Base-by-base conservation (phyloP, 108 stramenopile species). In the Cyclotella distinguenda region DNA sequence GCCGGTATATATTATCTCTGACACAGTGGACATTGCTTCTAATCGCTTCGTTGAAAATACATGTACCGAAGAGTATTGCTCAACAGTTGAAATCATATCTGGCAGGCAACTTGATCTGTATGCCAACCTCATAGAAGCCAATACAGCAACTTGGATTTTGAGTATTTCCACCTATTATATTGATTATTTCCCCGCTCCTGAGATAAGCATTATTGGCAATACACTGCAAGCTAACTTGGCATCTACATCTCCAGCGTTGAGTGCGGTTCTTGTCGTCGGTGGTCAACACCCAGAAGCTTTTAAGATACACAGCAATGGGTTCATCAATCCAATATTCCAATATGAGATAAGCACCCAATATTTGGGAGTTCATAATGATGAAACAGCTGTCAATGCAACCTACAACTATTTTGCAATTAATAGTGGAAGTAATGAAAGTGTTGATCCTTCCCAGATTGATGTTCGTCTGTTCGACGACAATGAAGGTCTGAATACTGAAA, bases 101-200 rank as follows among this genome's bases (percentile, higher is more conserved):
- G 12, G 33, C 28, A 38, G 54, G 9, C 35, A 48, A 21, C 1
- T 53, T 8, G 9, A 38, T 3, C 4, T 53, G 34, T 47, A 53
- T 65, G 64, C 49, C 1, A 50, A 50, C 18, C 52, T 31, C 40
- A 26, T 65, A 23, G 40, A 34, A 36, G 19, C 23, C 13, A 65
- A 65, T 65, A 6, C 44, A 18, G 52, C 51, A 1, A 52, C 30
- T 16, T 15, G 16, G 5, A 28, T 52, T 25, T 11, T 52, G 28
- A 8, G 31, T 2, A 52, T 52, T 15, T 2, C 6, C 0, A 31
- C 11, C 5, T 28, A 52, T 52, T 1, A 32, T 21, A 10, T 32
- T 2, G 15, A 52, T 16, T 8, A 50, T 50, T 52, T 52, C 27
- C 8, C 30, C 21, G 46, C n/a, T n/a, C n/a, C n/a, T 21, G 18